Evolutionary conservation across 2,329 filamentous ascomycete species (phyloP).

Genomic region (Aspergillus sp.): DNA sequence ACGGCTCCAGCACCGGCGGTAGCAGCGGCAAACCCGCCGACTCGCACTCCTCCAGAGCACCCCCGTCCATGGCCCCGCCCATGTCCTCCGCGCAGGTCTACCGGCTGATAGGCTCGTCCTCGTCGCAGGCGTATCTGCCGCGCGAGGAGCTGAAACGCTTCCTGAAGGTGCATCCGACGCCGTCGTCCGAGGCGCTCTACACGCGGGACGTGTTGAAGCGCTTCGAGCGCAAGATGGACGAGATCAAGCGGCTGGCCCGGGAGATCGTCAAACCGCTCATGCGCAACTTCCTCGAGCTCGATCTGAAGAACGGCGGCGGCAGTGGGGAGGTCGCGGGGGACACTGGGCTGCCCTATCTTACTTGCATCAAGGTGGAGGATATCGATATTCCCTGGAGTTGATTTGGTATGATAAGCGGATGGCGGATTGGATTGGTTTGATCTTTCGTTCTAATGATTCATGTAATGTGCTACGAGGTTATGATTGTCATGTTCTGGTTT

Average conservation of each 20-base stretch:
- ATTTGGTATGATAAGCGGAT: constrained; percentile 8
- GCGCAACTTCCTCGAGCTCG: constrained; percentile 79
- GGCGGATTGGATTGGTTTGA: neutral
- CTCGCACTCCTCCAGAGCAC: constrained; percentile 19
- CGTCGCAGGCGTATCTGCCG: constrained; percentile 63
- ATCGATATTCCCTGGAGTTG: constrained; percentile 62
- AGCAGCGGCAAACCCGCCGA: constrained; percentile 11
- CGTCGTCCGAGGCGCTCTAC: constrained; percentile 63
- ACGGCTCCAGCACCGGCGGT: neutral
- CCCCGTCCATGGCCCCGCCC: constrained; percentile 30
- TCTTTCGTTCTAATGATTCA: constrained; percentile 3
- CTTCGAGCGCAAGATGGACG: constrained; percentile 84
- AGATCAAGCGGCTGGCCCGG: constrained; percentile 79
- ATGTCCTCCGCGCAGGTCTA: constrained; percentile 65
- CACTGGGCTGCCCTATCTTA: constrained; percentile 59
- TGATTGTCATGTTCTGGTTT: neutral
- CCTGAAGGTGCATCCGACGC: constrained; percentile 69
- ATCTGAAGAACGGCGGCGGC: constrained; percentile 50
- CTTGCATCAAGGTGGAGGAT: constrained; percentile 61
- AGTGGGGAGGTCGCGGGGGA: constrained; percentile 30
- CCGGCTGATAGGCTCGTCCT: constrained; percentile 66
- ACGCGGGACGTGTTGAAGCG: constrained; percentile 78
- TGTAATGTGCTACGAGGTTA: constrained; percentile 7
- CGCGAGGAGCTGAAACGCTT: constrained; percentile 92
- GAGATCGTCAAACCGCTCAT: constrained; percentile 83